Base-by-base conservation (phyloP, 257 asterid genomes). In the Osmanthus fragrans region DNA sequence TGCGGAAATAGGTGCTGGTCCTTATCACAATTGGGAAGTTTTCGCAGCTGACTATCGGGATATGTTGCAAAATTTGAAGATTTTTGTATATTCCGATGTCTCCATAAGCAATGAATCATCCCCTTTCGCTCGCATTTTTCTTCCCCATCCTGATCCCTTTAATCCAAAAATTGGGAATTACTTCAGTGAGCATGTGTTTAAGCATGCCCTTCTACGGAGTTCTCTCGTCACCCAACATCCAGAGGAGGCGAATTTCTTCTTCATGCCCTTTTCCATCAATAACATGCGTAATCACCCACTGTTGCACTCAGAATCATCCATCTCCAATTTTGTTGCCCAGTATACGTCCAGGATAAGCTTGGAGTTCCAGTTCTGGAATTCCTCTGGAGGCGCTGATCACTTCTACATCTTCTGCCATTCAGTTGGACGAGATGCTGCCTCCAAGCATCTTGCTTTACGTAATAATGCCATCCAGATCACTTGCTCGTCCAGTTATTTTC, bases 401-500 rank as follows among this genome's bases (percentile, higher is more conserved):
- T 93, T 93, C 88, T 93, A 85, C 65, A 83, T 86, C 32, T 85
- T 84, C 78, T 93, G 96, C 74, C 97, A 91, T 64, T 92, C 96
- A 0, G 84, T 92, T 13, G 94, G 96, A 34, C 75, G 97, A 21
- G 94, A 85, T n/a, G 97, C 96, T 0, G 84, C 87, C 70, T 86
- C 92, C 78, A 89, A 82, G 70, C 92, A 88, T n/a, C 76, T 47
- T 32, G 86, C 34, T 11, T 64, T 91, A 80, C 89, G 42, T 76
- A 89, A 88, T 75, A 89, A 91, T 39, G 94, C 92, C 3, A 83
- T 92, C 45, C 97, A 92, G 79, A 65, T 91, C 58, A 86, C 92
- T 33, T 92, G 97, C 71, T 92, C 96, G 0, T 89, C 97, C 37
- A 92, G 85, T 85, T 92, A 92, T 78, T 93, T 93, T 77, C 97